Evolutionary conservation across 441 rosid genomes (phyloP).

Genomic region (Sinapis alba): DNA sequence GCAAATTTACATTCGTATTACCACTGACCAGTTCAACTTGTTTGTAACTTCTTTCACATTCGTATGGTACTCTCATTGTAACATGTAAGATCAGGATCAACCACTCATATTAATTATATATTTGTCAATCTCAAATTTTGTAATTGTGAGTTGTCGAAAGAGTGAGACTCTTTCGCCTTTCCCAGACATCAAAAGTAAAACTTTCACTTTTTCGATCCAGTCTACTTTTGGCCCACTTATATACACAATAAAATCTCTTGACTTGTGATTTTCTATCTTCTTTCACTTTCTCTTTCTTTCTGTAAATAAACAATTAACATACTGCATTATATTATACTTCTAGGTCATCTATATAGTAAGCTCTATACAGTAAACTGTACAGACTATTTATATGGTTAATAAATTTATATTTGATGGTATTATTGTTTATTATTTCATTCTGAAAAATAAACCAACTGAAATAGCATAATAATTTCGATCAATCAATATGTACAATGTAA

Average conservation of each 20-base stretch:
- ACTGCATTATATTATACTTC: not conserved
- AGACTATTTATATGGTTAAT: no score
- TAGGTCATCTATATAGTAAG: conserved; percentile 17
- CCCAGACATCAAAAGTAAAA: conserved; percentile 26
- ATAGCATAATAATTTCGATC: no score
- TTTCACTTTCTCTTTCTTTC: conserved; percentile 21
- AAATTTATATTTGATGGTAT: no score
- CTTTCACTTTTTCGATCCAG: conserved; percentile 14
- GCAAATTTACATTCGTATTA: no score
- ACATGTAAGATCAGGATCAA: conserved; percentile 21
- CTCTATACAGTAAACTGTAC: no score
- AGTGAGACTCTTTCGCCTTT: conserved; percentile 20
- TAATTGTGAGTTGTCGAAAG: conserved; percentile 29
- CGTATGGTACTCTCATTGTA: conserved; percentile 1
- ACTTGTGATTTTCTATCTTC: conserved; percentile 20
- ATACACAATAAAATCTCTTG: conserved; percentile 31
- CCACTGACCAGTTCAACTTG: no score
- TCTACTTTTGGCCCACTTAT: conserved; percentile 31
- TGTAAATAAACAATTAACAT: not conserved
- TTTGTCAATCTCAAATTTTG: conserved; percentile 20
- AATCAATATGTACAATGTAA: no score
- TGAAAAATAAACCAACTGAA: no score
- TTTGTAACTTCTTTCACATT: no score
- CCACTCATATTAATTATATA: conserved; percentile 3
- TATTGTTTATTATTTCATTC: no score